These are phyloP conservation scores for Stagonosporopsis chrysanthemi DNA, from an alignment of 2,329 filamentous ascomycete species.

Conservation along the genomic window DNA sequence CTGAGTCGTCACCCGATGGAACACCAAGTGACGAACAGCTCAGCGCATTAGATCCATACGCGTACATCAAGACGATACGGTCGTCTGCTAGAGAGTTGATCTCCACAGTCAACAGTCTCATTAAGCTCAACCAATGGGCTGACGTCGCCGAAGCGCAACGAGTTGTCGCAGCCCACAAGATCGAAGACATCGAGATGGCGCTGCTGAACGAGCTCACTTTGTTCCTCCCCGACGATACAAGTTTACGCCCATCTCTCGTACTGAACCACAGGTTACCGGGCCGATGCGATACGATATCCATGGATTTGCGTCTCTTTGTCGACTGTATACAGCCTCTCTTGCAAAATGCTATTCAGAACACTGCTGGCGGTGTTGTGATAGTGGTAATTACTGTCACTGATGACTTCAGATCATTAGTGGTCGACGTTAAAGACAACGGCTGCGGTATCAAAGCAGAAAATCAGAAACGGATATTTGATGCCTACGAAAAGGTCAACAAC, in stretches of 20 bases:
- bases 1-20: slow-evolving; percentile 18
- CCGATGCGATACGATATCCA: slow-evolving; percentile 42
- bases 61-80: slow-evolving; percentile 49
- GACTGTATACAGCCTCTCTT: slow-evolving; percentile 54
- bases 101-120: slow-evolving; percentile 56
- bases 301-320: slow-evolving; percentile 52
- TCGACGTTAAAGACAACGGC: slow-evolving; percentile 56
- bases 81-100: slow-evolving; percentile 54
- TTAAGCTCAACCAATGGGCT: slow-evolving; percentile 54
- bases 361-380: slow-evolving; percentile 48
- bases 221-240: slow-evolving; percentile 40
- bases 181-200: slow-evolving; percentile 44
- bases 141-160: slow-evolving; percentile 37
- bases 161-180: slow-evolving; percentile 35
- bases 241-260: slow-evolving; percentile 40
- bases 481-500: slow-evolving; percentile 53
- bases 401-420: slow-evolving; percentile 41
- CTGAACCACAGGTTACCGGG: slow-evolving; percentile 43
- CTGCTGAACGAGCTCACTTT: slow-evolving; percentile 41
- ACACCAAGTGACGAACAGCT: slow-evolving; percentile 26
- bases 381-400: slow-evolving; percentile 43
- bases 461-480: slow-evolving; percentile 52
- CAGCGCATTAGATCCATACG: slow-evolving; percentile 25
- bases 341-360: slow-evolving; percentile 54
- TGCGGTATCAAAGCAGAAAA: slow-evolving; percentile 49